Conservation (phyloP, 257 asterid species). For the Sherardia arvensis region DNA sequence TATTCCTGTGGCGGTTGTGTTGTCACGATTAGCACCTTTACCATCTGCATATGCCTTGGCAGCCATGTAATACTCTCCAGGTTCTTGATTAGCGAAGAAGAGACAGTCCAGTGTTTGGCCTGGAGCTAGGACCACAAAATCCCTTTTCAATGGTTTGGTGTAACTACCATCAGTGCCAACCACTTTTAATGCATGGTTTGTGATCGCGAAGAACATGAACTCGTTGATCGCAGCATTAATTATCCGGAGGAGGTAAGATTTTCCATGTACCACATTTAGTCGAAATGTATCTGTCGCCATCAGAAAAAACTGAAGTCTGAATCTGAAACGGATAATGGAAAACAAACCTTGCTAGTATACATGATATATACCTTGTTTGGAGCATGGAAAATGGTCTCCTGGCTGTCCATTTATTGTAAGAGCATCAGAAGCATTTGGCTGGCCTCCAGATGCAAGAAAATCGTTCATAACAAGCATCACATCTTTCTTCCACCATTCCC, state of each 20-base stretch:
- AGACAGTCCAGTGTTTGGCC: constrained; percentile 24
- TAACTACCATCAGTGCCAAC: constrained; percentile 20
- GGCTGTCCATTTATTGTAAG: constrained; percentile 48
- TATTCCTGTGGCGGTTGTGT: constrained; percentile 18
- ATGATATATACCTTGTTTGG: constrained; percentile 11
- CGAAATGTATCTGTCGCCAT: constrained; percentile 7
- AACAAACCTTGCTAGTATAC: neutral
- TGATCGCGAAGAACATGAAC: constrained; percentile 10
- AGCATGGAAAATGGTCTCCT: constrained; percentile 38
- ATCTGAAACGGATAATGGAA: neutral
- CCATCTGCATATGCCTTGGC: constrained; percentile 7
- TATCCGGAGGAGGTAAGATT: constrained; percentile 16
- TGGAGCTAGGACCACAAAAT: constrained; percentile 11
- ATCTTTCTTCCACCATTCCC: constrained; percentile 19
- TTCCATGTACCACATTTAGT: constrained; percentile 2
- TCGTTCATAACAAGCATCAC: constrained; percentile 9
- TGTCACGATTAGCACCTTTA: neutral
- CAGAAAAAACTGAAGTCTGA: neutral
- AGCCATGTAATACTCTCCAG: constrained; percentile 16
- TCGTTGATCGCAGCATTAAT: constrained; percentile 13
- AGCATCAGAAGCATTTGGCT: constrained; percentile 48
- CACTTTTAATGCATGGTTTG: constrained; percentile 15
- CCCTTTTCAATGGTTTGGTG: constrained; percentile 10
- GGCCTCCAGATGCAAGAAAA: constrained; percentile 35
- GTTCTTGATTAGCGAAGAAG: constrained; percentile 11